These are phyloP conservation scores for Wallacemonas sp. DNA, from an alignment of 208 protist genomes.

Conservation along the genomic window DNA sequence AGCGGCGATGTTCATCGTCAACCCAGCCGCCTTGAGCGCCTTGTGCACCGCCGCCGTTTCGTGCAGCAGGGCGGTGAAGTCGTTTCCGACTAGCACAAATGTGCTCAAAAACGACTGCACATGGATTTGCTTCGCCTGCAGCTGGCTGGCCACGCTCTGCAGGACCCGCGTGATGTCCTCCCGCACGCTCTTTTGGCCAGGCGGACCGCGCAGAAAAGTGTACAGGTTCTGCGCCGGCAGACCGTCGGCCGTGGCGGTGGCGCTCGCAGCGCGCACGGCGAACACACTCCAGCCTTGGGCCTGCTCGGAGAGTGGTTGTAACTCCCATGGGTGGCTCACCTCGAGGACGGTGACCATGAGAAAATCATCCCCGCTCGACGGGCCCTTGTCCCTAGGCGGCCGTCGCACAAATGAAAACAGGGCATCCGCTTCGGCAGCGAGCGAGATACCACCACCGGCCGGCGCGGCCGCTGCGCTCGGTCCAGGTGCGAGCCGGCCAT, in stretches of 20 bases:
- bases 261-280: slow-evolving; percentile 12
- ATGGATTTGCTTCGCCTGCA: slow-evolving; percentile 28
- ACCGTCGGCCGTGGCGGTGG: not conserved
- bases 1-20: slow-evolving; percentile 39
- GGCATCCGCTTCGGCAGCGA: not conserved
- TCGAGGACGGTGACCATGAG: slow-evolving; percentile 48
- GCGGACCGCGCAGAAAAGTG: slow-evolving; percentile 52
- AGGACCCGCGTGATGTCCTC: slow-evolving; percentile 53
- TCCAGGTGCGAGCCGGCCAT: slow-evolving; percentile 46
- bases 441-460: not conserved
- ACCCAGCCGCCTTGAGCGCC: slow-evolving; percentile 49
- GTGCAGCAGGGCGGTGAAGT: slow-evolving; percentile 58
- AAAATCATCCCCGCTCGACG: not conserved
- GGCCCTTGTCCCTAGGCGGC: not conserved
- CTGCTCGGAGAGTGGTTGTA: slow-evolving; percentile 55
- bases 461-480: too few species aligned
- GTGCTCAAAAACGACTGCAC: slow-evolving; percentile 51
- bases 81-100: slow-evolving; percentile 40
- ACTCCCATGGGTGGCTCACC: slow-evolving; percentile 43
- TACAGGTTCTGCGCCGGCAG: slow-evolving; percentile 20
- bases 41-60: slow-evolving; percentile 59
- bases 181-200: slow-evolving; percentile 44
- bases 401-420: not conserved
- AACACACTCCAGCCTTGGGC: slow-evolving; percentile 53
- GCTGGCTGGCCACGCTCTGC: slow-evolving; percentile 37